Conservation (phyloP, 192 early-diverging fungal genomes). For the Backusella circina region DNA sequence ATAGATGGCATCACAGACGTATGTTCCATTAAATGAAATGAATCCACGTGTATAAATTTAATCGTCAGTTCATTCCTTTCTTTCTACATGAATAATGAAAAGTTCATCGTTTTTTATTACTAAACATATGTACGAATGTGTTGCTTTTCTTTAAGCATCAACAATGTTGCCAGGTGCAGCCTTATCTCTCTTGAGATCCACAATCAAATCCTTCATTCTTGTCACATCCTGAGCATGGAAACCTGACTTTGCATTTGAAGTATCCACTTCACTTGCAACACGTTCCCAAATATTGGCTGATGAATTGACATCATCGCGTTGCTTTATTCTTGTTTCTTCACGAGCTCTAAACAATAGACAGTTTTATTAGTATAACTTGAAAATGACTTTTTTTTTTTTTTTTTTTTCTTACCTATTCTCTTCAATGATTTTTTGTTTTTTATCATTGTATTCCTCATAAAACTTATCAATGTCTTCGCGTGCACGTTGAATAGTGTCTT, state of each 20-base stretch:
- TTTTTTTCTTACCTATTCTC: conserved; percentile 71
- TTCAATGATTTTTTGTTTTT: conserved; percentile 59
- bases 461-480: conserved; percentile 69
- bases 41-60: too few relatives aligned
- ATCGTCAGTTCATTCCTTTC: too few relatives aligned
- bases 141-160: conserved; percentile 20
- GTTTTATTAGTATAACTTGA: not conserved
- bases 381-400: not conserved
- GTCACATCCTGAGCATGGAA: conserved; percentile 54
- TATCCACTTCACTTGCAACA: conserved; percentile 60
- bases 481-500: conserved; percentile 57
- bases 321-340: conserved; percentile 20
- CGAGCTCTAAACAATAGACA: conserved; percentile 9
- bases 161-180: conserved; percentile 62
- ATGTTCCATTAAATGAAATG: too few relatives aligned
- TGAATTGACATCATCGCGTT: conserved; percentile 35
- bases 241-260: conserved; percentile 43
- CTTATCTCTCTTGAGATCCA: conserved; percentile 63
- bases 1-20: too few relatives aligned
- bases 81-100: too few relatives aligned
- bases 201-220: conserved; percentile 68
- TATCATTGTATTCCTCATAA: conserved; percentile 80
- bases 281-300: conserved; percentile 74
- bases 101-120: not conserved
- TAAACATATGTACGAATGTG: too few relatives aligned